Evolutionary conservation across 1,284 basidiomycete species (phyloP), one percentile per base, ranked within the genome.

Genomic region (Naganishia sp.): DNA sequence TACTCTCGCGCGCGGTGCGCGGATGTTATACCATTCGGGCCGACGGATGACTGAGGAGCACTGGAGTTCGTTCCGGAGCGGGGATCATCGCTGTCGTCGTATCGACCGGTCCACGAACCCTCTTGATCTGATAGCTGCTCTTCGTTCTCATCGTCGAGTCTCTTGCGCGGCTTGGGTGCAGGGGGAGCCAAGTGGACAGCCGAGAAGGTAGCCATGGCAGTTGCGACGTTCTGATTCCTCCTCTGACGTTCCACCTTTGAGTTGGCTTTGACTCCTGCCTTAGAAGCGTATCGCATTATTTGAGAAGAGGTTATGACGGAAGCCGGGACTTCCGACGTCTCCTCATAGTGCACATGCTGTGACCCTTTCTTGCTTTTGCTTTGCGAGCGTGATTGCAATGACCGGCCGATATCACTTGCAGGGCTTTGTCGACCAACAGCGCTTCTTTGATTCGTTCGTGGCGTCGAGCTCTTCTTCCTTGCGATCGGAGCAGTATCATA

Each of bases 171-270:
- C 25, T 63, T 63, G 18, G 64, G 64, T n/a, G 64, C 39, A 18
- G 56, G 64, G 31, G 64, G 64, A 6, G 64, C 64, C n/a, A 66
- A 45, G 39, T 66, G 56, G 39, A 66, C 18, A 5, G 57, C 56
- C 7, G 64, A 66, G 42, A 66, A 66, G 10, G 31, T 49, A 5
- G 58, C 58, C 58, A 61, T 61, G 15, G 58, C 58, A 5, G 39
- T 46, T 18, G 21, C 23, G 2, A 61, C 47, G 17, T 58, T n/a
- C 25, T 58, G 55, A 23, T 54, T 54, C 52, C 52, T 17, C 35
- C 23, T 54, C 31, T 52, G 41, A 17, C 41, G 47, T 39, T 32
- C 56, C 18, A 32, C 23, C 9, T 58, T 51, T 10, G 39, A 47
- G 13, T 47, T 32, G 25, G 53, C 41, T 23, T 41, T 42, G 13